Evolutionary conservation across 2,329 filamentous ascomycete genomes (phyloP).

Genomic region (Chaetomium globosum): DNA sequence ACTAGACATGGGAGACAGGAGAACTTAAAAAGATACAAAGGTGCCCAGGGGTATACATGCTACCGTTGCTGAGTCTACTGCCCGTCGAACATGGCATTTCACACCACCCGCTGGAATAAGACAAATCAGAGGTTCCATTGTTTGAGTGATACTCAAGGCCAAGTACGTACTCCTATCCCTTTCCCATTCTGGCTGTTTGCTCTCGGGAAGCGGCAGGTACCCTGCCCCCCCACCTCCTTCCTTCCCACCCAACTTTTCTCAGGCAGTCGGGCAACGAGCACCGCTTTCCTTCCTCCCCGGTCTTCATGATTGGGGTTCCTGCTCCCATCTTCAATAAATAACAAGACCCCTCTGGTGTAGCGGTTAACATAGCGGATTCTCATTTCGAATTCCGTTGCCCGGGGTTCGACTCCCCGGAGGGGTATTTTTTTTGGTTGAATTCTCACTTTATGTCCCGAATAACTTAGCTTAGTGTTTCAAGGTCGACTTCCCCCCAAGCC

Average conservation of each 20-base stretch:
- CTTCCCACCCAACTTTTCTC: background rate
- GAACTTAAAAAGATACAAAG: no score
- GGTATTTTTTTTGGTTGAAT: conserved; percentile 8
- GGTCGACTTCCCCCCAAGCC: background rate
- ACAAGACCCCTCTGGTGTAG: conserved; percentile 30
- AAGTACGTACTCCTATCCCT: no score
- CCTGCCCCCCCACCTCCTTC: conserved; percentile 4
- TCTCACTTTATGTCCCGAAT: background rate
- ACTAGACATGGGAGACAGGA: no score
- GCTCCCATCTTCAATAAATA: conserved; percentile 11
- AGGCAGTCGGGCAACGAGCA: background rate
- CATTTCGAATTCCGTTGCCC: conserved; percentile 27
- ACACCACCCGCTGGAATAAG: background rate
- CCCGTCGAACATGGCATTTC: background rate
- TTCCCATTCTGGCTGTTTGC: background rate
- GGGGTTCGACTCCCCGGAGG: conserved; percentile 31
- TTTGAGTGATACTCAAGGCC: no score
- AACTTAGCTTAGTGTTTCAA: background rate
- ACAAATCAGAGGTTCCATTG: no score
- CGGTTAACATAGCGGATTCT: conserved; percentile 33
- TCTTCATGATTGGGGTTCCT: background rate
- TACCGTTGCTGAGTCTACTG: background rate
- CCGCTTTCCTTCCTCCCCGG: background rate
- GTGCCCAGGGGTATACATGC: no score
- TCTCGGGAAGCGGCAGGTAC: conserved; percentile 1